Conservation (phyloP, 257 asterid genomes). For the Striga asiatica region DNA sequence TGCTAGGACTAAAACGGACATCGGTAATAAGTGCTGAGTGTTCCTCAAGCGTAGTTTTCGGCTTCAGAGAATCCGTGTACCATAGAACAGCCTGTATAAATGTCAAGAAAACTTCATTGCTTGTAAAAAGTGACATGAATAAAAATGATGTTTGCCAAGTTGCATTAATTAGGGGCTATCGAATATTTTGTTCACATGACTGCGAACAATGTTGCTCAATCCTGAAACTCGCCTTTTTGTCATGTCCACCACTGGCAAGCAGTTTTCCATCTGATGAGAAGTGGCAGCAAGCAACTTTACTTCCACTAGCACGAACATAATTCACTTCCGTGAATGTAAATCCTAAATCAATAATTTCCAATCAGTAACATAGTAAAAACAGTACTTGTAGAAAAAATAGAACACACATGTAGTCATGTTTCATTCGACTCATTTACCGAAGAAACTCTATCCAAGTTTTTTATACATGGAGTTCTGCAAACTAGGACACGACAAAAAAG, state of each 20-base stretch:
- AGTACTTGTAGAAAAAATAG: no score
- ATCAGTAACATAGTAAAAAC: constrained; percentile 14
- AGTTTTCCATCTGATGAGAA: constrained; percentile 95
- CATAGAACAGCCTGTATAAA: constrained; percentile 75
- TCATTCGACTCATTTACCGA: no score
- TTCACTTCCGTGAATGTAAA: constrained; percentile 67
- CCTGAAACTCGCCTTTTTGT: constrained; percentile 52
- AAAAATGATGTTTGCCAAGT: neutral
- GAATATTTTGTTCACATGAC: neutral
- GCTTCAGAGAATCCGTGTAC: constrained; percentile 66
- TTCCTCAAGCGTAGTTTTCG: constrained; percentile 79
- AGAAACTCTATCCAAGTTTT: neutral
- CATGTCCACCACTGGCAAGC: constrained; percentile 97
- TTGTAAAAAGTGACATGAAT: neutral
- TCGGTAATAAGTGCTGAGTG: constrained; percentile 71
- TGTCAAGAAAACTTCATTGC: constrained; percentile 6
- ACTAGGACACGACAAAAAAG: no score
- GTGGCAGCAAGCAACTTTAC: constrained; percentile 85
- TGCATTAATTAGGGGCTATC: neutral
- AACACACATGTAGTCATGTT: no score
- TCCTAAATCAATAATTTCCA: constrained; percentile 30
- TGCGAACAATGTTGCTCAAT: constrained; percentile 1
- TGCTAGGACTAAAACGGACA: constrained; percentile 95
- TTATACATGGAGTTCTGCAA: no score
- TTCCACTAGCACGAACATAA: constrained; percentile 63